phyloP scores from a whole-genome alignment of 2,329 filamentous ascomycete species.

The Exophiala sp. region DNA sequence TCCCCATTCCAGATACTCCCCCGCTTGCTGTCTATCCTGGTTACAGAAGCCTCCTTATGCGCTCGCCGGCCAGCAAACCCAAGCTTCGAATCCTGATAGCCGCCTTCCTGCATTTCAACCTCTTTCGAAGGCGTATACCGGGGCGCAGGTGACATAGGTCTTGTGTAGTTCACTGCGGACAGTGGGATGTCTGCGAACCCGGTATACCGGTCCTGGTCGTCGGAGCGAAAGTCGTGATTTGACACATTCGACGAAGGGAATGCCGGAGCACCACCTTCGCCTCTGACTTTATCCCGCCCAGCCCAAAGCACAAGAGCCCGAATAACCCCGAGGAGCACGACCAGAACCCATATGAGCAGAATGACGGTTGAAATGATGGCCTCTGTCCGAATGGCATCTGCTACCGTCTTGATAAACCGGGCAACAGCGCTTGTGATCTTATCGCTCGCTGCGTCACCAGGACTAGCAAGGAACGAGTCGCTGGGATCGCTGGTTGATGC shows the following conservation, averaged over 20 bases:
- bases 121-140: conserved; percentile 28
- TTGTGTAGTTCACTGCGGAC: conserved; percentile 8
- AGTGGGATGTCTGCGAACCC: conserved; percentile 39
- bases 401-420: conserved; percentile 62
- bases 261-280: conserved; percentile 50
- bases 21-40: conserved; percentile 17
- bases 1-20: conserved; percentile 14
- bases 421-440: conserved; percentile 72
- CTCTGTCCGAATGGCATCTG: conserved; percentile 65
- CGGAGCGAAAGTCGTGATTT: conserved; percentile 20
- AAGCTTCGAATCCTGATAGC: conserved; percentile 39
- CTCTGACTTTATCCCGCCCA: conserved; percentile 54
- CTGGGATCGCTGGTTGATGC: conserved; percentile 47
- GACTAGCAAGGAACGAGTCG: conserved; percentile 69
- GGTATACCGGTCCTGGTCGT: conserved; percentile 27
- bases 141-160: conserved; percentile 26
- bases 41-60: conserved; percentile 30
- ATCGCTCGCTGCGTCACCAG: conserved; percentile 67
- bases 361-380: conserved; percentile 71
- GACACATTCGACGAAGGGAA: conserved; percentile 14
- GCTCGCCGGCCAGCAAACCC: conserved; percentile 40
- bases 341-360: conserved; percentile 68
- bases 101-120: conserved; percentile 21
- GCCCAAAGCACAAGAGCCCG: conserved; percentile 60
- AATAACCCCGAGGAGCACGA: conserved; percentile 67